Evolutionary conservation across 2,329 filamentous ascomycete species (phyloP).

Genomic region (Botryotinia narcissicola): DNA sequence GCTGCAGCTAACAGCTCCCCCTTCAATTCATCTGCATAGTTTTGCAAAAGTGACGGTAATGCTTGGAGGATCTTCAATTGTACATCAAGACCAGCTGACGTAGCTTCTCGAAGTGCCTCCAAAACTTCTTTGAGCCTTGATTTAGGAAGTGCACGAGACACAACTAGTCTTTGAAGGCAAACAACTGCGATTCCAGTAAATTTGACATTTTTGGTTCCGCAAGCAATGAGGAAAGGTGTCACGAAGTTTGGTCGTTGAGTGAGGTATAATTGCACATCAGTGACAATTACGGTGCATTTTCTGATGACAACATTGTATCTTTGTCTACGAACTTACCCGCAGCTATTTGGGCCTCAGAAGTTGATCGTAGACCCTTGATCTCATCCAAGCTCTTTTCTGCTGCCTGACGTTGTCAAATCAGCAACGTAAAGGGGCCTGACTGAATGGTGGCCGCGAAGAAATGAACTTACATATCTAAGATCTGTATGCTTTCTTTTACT

Average conservation of each 20-base stretch:
- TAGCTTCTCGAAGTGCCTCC: constrained; percentile 82
- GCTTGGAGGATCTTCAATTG: constrained; percentile 96
- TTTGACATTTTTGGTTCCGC: constrained; percentile 83
- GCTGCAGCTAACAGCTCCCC: constrained; percentile 78
- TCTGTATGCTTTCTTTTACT: constrained; percentile 94
- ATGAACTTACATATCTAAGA: constrained; percentile 66
- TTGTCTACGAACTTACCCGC: constrained; percentile 36
- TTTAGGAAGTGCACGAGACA: constrained; percentile 74
- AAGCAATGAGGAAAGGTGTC: constrained; percentile 91
- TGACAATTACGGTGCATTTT: background rate
- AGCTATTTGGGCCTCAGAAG: constrained; percentile 61
- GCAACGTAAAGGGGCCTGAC: constrained; percentile 22
- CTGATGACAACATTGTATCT: background rate
- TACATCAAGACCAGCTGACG: constrained; percentile 77
- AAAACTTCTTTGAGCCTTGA: constrained; percentile 81
- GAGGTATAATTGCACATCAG: constrained; percentile 60
- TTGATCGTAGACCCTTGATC: constrained; percentile 70
- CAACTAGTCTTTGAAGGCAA: constrained; percentile 84
- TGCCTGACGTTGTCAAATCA: constrained; percentile 53
- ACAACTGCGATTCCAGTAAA: constrained; percentile 85
- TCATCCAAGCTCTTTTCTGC: constrained; percentile 93
- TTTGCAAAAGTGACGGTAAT: constrained; percentile 82
- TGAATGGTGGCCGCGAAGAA: constrained; percentile 2
- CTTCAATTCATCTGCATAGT: constrained; percentile 78
- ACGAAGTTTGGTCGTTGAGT: constrained; percentile 79